Base-by-base conservation (phyloP, 2,329 filamentous ascomycete species). In the Didymella keratinophila region DNA sequence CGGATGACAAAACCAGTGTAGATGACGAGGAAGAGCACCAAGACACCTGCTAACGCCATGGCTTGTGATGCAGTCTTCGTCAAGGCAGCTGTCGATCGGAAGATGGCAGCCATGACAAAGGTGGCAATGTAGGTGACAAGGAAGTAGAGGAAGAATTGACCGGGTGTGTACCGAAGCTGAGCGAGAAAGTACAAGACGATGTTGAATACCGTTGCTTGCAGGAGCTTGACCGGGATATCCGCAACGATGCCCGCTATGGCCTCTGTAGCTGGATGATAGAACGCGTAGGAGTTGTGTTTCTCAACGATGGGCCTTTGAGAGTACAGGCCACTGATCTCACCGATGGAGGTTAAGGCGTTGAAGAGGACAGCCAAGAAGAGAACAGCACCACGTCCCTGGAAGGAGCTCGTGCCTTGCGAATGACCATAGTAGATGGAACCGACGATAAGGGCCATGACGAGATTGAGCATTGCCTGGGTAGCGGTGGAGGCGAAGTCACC, bases 281-380 rank as follows among this genome's bases (percentile, higher is more conserved):
- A 84, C 14, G 92, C 92, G 73, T 96, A 97, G 25, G 89, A 87
- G 52, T 83, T 80, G 68, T 97, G 93, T 73, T 97, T 97, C 70
- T 97, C 92, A 59, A 97, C 91, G 67, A 97, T 95, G 0, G 91
- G 89, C 21, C 93, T 88, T 83, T 97, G 92, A 1, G 90, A 85
- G 71, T 94, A 97, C 2, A 96, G 60, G 43, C 60, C 64, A 43
- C 67, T 67, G 53, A 78, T 78, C 41, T 89, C 87, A 1, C 81
- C 78, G 50, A 88, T 84, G 9, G 85, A 82, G 0, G 79, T 82
- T 18, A 88, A 73, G 2, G 85, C 86, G 61, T 86, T 88, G 63
- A 88, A 78, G 2, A 89, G 74, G 23, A 88, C 74, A 2, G 85
- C 84, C 62, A 88, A 81, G 77, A 89, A 89, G 9, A 89, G 73